These are phyloP conservation scores for Mucor piriformis DNA, from an alignment of 371 early-diverging fungal species.

Conservation along the genomic window DNA sequence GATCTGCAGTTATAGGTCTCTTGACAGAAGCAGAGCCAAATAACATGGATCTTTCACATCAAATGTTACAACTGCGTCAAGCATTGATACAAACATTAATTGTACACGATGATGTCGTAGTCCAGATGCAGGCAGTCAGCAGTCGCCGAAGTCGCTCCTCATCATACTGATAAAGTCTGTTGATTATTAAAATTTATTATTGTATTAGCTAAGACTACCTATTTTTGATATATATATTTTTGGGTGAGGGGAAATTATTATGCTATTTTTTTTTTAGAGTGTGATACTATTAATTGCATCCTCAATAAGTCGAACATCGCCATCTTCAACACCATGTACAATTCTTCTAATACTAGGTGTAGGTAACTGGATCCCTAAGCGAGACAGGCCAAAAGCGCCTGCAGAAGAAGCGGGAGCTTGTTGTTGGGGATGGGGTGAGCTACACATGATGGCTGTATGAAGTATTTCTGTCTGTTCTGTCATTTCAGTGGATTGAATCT, in stretches of 20 bases:
- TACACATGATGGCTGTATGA: constrained; percentile 2
- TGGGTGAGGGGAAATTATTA: not conserved
- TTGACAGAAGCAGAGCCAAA: not conserved
- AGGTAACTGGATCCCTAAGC: constrained; percentile 3
- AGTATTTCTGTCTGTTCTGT: constrained; percentile 10
- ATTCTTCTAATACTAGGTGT: constrained; percentile 22
- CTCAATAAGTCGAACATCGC: constrained; percentile 47
- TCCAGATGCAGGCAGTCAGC: not conserved
- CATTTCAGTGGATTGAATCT: constrained; percentile 3
- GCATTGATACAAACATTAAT: not conserved
- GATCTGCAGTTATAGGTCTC: not conserved
- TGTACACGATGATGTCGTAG: not conserved
- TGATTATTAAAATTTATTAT: too few relatives aligned
- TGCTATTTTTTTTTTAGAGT: not conserved
- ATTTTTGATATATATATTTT: too few relatives aligned
- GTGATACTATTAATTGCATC: constrained; percentile 33
- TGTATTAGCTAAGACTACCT: too few relatives aligned
- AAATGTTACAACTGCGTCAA: not conserved
- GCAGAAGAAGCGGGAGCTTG: not conserved
- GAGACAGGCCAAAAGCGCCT: constrained; percentile 14
- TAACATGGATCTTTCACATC: not conserved
- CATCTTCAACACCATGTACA: constrained; percentile 45
- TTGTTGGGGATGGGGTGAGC: not conserved
- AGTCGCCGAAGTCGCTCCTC: not conserved
- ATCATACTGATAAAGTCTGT: too few relatives aligned